Base-by-base conservation (phyloP, 345 rosid species). In the Gossypium thurberi region DNA sequence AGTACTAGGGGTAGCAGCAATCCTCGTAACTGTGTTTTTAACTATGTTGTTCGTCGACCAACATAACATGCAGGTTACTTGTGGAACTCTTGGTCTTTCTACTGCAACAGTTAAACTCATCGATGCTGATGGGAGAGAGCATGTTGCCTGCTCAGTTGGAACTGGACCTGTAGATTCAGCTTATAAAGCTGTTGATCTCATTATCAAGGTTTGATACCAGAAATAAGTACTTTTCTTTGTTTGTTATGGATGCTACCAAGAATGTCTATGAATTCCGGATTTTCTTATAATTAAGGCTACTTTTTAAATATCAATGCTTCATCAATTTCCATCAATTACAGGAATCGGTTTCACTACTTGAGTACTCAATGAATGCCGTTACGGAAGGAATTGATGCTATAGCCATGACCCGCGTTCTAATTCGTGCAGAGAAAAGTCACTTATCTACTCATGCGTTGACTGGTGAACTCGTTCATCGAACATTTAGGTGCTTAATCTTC, bases 361-460 rank as follows among this genome's bases (percentile, higher is more conserved):
- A 92, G 79, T 92, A 91, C 83, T 91, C 97, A 59, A 46, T 95
- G 92, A 90, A 14, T 60, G 91, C 98, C 8, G 94, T 88, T 64
- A 87, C 99, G 70, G 94, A 85, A 88, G 98, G 97, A 77, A 93
- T 96, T 11, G 99, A 96, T 84, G 99, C 97, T 13, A 93, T 96
- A 59, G 98, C 99, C 44, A 84, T 91, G n/a, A 93, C 99, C 2
- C 91, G 99, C 26, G 99, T 96, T 82, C 76, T 91, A 50, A 87
- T 93, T 73, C 92, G 90, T 3, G 88, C 88, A 17, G 89, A 87
- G 57, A 79, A 79, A 75, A 77, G 65, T 46, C 80, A 76, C 68
- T 6, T 65, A 2, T 59, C 86, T 12, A 88, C 89, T 37, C 84
- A 88, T 72, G 90, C 90, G 76, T 59, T 77, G 64, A 88, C 89